Base-by-base conservation (phyloP, 2,329 filamentous ascomycete genomes). In the Trichoderma cornu-damae region DNA sequence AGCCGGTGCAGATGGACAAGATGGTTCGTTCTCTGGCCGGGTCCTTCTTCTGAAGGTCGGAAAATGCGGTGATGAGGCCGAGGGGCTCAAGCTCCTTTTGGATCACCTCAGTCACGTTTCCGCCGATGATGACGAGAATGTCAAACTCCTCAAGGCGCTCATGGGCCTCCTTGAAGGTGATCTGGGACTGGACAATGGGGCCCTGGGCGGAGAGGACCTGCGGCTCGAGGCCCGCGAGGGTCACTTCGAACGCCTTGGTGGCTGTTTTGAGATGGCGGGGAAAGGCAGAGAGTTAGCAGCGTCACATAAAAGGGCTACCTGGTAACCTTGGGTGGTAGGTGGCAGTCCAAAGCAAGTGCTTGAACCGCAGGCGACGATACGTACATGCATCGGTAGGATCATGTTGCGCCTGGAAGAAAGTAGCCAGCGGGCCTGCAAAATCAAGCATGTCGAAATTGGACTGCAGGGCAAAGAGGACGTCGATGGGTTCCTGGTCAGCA, bases 21-120 rank as follows among this genome's bases (percentile, higher is more conserved):
- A 94, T 77, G 49, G 89, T 92, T 65, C 90, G 88, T 78, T 95
- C 90, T 66, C 87, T 87, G 67, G 79, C 79, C 11, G 89, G 87
- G 66, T 92, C 88, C 66, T 83, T 84, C 78, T 89, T 85, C 76
- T 94, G 89, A 58, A 93, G 78, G 69, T 92, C 87, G 62, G 87
- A 82, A 73, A 87, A 94, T 67, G 86, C 85, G 65, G 81, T 80
- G 77, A 94, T 89, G 69, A 93, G 77, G 61, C 78, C 75, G 61
- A 92, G 78, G 22, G 87, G 88, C 70, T 90, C 83, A 52, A 77
- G 72, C 68, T 88, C 87, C 67, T 79, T 74, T 73, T 89, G 84
- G 68, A 92, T 73, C 61, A 90, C 72, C 35, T 77, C 73, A 26
- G 86, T 81, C 59, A 76, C 75, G 68, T 83, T 81, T 68, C 90